phyloP scores from a whole-genome alignment of 1,284 basidiomycete species.

The Crucibulum cyathiforme region DNA sequence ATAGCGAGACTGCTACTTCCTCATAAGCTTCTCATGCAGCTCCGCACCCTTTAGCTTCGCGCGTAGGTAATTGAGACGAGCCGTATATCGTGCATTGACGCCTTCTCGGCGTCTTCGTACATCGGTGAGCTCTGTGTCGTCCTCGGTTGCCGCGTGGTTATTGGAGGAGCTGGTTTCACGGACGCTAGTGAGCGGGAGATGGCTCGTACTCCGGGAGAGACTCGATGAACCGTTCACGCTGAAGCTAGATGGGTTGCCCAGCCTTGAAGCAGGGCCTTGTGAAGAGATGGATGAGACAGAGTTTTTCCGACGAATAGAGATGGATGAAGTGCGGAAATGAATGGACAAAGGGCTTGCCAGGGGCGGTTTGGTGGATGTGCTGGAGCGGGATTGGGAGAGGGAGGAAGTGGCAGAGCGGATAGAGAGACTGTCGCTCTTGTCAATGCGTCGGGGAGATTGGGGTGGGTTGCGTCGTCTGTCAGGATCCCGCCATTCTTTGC shows the following conservation, averaged over 20 bases:
- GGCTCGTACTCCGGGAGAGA: slow-evolving; percentile 37
- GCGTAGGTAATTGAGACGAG: slow-evolving; percentile 71
- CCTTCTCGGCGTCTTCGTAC: slow-evolving; percentile 66
- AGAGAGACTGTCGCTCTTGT: slow-evolving; percentile 43
- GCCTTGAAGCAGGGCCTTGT: slow-evolving; percentile 20
- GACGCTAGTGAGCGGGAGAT: slow-evolving; percentile 32
- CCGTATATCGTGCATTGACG: slow-evolving; percentile 70
- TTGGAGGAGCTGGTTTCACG: slow-evolving; percentile 10
- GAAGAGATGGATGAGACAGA: slow-evolving; percentile 48
- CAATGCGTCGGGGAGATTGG: slow-evolving; percentile 19
- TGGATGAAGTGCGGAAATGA: slow-evolving; percentile 22
- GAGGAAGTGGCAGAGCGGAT: slow-evolving; percentile 50
- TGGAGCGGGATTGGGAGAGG: slow-evolving; percentile 43
- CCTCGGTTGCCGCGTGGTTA: slow-evolving; percentile 22
- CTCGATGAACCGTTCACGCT: slow-evolving; percentile 25
- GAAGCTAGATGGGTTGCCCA: slow-evolving; percentile 12
- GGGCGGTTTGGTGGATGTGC: slow-evolving; percentile 32
- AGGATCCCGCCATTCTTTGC: slow-evolving; percentile 38
- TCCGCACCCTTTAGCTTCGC: slow-evolving; percentile 77
- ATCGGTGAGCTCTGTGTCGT: slow-evolving; percentile 57
- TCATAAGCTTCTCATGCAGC: slow-evolving; percentile 71
- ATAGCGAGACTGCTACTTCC: slow-evolving; percentile 19
- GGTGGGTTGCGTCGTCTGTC: slow-evolving; percentile 9
- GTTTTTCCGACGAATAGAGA: slow-evolving; percentile 47
- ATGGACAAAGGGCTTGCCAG: slow-evolving; percentile 26